A percentile compares a stretch with the other conserved stretches of the same genome.
These are phyloP conservation scores for Pichia cabralensis DNA, from an alignment of 805 yeast genomes.

Conservation along the genomic window DNA sequence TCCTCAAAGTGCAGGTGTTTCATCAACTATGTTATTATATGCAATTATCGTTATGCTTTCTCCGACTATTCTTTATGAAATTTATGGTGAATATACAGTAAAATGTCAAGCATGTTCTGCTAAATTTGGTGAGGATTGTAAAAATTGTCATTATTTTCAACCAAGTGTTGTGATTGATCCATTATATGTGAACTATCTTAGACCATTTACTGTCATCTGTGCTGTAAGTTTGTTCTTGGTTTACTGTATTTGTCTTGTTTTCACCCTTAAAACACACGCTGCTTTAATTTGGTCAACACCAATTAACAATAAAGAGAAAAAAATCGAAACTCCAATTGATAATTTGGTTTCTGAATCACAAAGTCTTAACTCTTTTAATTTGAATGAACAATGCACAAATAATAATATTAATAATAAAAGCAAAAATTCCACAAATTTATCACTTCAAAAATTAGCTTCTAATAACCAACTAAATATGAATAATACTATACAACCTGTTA, in stretches of 20 bases:
- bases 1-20: constrained; percentile 94
- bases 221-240: constrained; percentile 75
- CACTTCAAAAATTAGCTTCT: neutral
- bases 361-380: constrained; percentile 19
- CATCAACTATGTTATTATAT: constrained; percentile 88
- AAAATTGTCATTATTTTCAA: constrained; percentile 66
- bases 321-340: constrained; percentile 7
- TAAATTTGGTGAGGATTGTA: constrained; percentile 33
- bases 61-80: constrained; percentile 82
- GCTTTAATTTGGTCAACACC: constrained; percentile 88
- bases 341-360: constrained; percentile 10
- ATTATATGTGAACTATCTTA: constrained; percentile 56
- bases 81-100: constrained; percentile 80
- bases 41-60: constrained; percentile 87
- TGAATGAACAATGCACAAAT: constrained; percentile 9
- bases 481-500: constrained; percentile 1
- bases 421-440: neutral
- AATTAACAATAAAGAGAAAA: constrained; percentile 30
- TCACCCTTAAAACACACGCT: constrained; percentile 93
- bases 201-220: constrained; percentile 76
- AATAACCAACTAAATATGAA: neutral
- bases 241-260: constrained; percentile 80
- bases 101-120: constrained; percentile 50
- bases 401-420: constrained; percentile 1
- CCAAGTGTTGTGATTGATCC: constrained; percentile 63